Conservation (phyloP, 306 rosid species). For the Casuarina cunninghamiana region DNA sequence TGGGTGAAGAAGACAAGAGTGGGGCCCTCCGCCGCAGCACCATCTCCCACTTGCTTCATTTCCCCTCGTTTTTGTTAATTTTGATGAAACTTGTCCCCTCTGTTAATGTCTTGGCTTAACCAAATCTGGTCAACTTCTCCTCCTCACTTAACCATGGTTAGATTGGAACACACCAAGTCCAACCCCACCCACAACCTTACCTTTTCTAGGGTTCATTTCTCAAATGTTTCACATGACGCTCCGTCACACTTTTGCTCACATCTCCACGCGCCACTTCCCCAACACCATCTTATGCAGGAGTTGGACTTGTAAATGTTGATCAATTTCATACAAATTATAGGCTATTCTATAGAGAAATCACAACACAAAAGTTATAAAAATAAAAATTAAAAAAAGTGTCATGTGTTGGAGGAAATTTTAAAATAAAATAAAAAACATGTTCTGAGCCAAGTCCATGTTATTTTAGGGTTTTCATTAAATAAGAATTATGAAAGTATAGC, state of each 20-base stretch:
- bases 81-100: slow-evolving; percentile 1
- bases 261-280: slow-evolving; percentile 37
- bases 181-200: slow-evolving; percentile 56
- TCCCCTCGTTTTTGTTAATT: slow-evolving; percentile 37
- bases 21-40: slow-evolving; percentile 71
- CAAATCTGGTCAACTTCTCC: slow-evolving; percentile 30
- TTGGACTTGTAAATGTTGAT: too few species aligned
- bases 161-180: slow-evolving; percentile 4
- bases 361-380: too few species aligned
- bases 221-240: slow-evolving; percentile 8
- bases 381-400: too few species aligned
- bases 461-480: too few species aligned
- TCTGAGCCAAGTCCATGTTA: too few species aligned
- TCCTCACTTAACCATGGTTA: slow-evolving; percentile 46
- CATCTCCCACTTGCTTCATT: slow-evolving; percentile 64
- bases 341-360: too few species aligned
- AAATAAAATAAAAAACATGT: too few species aligned
- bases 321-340: neutral
- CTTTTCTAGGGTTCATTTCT: slow-evolving; percentile 17
- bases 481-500: too few species aligned
- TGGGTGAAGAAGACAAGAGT: slow-evolving; percentile 47
- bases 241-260: neutral
- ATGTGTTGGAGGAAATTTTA: too few species aligned
- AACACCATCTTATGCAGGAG: too few species aligned
- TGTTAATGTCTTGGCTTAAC: slow-evolving; percentile 23